phyloP scores from a whole-genome alignment of 1,284 basidiomycete species.

The Exobasidium rhododendri region DNA sequence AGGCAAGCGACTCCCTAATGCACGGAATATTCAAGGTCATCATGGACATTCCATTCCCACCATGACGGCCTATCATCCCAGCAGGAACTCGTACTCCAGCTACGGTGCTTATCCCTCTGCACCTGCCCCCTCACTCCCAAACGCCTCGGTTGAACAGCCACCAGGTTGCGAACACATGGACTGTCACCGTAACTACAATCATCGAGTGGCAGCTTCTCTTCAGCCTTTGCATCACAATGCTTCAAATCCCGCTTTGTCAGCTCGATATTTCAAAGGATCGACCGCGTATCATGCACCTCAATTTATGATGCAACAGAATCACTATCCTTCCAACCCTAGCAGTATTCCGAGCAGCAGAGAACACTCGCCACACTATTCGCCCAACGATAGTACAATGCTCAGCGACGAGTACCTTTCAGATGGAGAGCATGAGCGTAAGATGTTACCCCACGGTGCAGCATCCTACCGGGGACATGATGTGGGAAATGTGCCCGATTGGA shows the following conservation, averaged over 20 bases:
- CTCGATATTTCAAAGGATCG: neutral
- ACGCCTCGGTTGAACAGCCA: conserved; percentile 15
- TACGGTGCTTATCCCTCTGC: conserved; percentile 5
- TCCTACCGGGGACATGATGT: conserved; percentile 5
- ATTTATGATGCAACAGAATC: neutral
- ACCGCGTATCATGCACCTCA: conserved; percentile 11
- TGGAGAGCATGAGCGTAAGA: conserved; percentile 25
- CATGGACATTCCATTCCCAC: neutral
- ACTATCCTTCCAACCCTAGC: conserved; percentile 37
- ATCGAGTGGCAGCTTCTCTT: conserved; percentile 37
- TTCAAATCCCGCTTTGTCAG: neutral
- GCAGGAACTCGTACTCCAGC: conserved; percentile 1
- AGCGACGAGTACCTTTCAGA: conserved; percentile 44
- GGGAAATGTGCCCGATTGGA: conserved; percentile 33
- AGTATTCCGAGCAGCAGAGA: conserved; percentile 50
- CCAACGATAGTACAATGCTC: conserved; percentile 34
- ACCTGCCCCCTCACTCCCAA: neutral
- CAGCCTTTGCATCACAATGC: conserved; percentile 17
- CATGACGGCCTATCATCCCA: neutral
- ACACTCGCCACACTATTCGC: conserved; percentile 47
- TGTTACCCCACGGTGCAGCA: neutral
- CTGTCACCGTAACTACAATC: conserved; percentile 46
- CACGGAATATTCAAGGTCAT: conserved; percentile 2
- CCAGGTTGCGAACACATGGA: conserved; percentile 46
- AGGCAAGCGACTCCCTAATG: conserved; percentile 17